phyloP scores from a whole-genome alignment of 176 grass and related monocot species.

The bread wheat (Triticum aestivum) region DNA sequence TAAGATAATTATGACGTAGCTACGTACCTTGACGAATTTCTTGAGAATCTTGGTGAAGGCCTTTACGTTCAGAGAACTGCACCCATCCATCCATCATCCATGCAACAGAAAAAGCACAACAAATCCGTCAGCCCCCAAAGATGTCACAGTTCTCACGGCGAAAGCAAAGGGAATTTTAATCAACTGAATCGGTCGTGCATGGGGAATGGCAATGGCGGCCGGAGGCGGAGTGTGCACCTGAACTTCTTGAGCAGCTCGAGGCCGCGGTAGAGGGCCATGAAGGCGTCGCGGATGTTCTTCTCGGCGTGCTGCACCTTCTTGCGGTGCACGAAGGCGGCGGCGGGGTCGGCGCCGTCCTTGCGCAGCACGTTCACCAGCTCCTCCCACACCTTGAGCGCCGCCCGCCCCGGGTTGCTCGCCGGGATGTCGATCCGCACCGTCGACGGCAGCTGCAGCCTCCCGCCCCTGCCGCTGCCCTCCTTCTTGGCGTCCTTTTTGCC shows the following conservation, averaged over 20 bases:
- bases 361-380: conserved; percentile 77
- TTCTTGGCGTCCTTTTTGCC: conserved; percentile 60
- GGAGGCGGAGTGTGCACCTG: conserved; percentile 33
- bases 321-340: conserved; percentile 57
- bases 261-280: conserved; percentile 81
- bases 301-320: conserved; percentile 96
- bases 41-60: conserved; percentile 96
- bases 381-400: conserved; percentile 83
- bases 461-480: conserved; percentile 25
- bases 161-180: background rate
- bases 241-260: conserved; percentile 85
- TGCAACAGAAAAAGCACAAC: conserved; percentile 7
- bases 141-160: background rate
- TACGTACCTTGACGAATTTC: conserved; percentile 86
- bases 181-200: background rate
- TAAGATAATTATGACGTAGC: background rate
- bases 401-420: conserved; percentile 52
- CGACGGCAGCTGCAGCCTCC: conserved; percentile 33
- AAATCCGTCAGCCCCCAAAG: background rate
- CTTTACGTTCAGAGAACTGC: conserved; percentile 82
- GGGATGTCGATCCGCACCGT: conserved; percentile 88
- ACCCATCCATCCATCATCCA: conserved; percentile 34
- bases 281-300: conserved; percentile 87
- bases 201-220: background rate
- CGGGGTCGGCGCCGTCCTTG: conserved; percentile 65